A percentile compares a stretch with the other conserved stretches of the same genome.
Conservation (phyloP, 2,329 filamentous ascomycete genomes). For the Trichophyton rubrum region DNA sequence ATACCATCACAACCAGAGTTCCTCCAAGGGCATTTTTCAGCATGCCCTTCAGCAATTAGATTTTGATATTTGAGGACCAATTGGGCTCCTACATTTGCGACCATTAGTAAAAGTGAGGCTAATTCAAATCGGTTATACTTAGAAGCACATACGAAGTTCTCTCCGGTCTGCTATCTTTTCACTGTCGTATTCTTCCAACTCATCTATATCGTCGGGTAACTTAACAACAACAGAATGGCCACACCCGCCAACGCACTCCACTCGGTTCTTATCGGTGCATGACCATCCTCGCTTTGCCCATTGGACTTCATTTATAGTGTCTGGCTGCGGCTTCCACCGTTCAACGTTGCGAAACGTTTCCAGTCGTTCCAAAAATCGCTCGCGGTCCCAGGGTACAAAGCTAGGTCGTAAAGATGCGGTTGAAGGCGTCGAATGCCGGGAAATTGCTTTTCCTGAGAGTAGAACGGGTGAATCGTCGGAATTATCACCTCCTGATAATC, state of each 20-base stretch:
- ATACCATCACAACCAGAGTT: conserved; percentile 75
- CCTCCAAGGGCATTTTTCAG: conserved; percentile 73
- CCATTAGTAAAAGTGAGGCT: neutral
- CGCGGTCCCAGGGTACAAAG: conserved; percentile 77
- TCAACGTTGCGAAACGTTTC: conserved; percentile 85
- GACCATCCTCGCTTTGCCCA: conserved; percentile 93
- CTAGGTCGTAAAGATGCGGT: conserved; percentile 42
- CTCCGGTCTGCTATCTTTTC: conserved; percentile 32
- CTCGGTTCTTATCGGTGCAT: conserved; percentile 69
- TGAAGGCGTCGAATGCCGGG: conserved; percentile 13
- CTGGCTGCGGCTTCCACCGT: conserved; percentile 85
- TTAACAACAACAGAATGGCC: conserved; percentile 73
- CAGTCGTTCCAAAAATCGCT: conserved; percentile 65
- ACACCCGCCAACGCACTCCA: conserved; percentile 70
- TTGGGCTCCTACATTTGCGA: conserved; percentile 39
- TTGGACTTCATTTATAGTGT: conserved; percentile 72
- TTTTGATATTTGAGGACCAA: conserved; percentile 65
- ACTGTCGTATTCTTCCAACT: conserved; percentile 34
- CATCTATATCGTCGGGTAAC: conserved; percentile 53
- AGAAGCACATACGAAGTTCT: conserved; percentile 30
- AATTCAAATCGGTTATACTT: neutral
- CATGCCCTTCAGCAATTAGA: conserved; percentile 62
- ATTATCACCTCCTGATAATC: conserved; percentile 8
- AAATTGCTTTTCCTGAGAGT: neutral
- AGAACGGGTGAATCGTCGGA: conserved; percentile 5